Evolutionary conservation across 306 rosid genomes (phyloP).

Genomic region (Dicorynia guianensis): DNA sequence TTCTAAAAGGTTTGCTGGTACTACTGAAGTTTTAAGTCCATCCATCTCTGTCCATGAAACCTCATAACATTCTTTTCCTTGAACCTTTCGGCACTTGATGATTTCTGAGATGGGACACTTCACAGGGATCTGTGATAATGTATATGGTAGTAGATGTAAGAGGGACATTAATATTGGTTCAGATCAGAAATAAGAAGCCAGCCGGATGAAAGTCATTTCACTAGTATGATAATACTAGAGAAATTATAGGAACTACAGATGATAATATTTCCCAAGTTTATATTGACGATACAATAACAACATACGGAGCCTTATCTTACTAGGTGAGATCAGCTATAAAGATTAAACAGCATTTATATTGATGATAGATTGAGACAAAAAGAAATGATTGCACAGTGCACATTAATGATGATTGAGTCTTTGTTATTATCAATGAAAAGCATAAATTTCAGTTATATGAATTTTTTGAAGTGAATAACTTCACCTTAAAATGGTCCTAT

Average conservation of each 20-base stretch:
- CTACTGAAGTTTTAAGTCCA: constrained; percentile 69
- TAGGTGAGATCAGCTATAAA: too few relatives aligned
- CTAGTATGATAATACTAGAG: constrained; percentile 1
- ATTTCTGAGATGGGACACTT: constrained; percentile 77
- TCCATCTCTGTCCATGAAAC: constrained; percentile 73
- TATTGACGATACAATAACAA: constrained; percentile 4
- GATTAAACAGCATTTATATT: too few relatives aligned
- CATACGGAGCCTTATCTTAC: too few relatives aligned
- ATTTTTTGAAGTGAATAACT: not conserved
- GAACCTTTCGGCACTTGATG: constrained; percentile 65
- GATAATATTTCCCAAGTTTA: not conserved
- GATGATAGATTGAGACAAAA: constrained; percentile 12
- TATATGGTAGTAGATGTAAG: constrained; percentile 2
- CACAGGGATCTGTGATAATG: constrained; percentile 60
- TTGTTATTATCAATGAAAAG: not conserved
- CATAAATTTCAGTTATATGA: not conserved
- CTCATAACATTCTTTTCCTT: constrained; percentile 73
- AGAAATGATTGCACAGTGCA: not conserved
- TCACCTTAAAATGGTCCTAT: constrained; percentile 8
- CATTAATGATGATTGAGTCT: constrained; percentile 11
- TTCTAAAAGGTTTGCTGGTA: constrained; percentile 71
- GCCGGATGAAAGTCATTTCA: not conserved
- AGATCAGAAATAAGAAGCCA: constrained; percentile 14
- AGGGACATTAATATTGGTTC: not conserved
- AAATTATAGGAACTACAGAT: not conserved